Percentiles rank a stretch among this genome's conserved stretches.
Conservation (phyloP, 805 yeast genomes). For the Hemisphaericaspora nanyangensis region DNA sequence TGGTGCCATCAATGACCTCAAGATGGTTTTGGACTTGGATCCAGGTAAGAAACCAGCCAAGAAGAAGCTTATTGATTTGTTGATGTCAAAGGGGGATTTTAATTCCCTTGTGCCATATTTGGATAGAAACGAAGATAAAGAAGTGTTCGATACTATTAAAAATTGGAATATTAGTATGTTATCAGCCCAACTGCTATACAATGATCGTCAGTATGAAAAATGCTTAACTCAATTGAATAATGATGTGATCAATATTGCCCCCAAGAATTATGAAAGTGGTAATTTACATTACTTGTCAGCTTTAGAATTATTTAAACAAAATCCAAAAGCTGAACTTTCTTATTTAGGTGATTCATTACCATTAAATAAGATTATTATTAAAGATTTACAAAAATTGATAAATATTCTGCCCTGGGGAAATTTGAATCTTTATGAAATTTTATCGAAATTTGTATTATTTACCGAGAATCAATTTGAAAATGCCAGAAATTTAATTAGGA, state of each 20-base stretch:
- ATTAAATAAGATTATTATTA: constrained; percentile 16
- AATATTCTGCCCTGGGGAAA: constrained; percentile 24
- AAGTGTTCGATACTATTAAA: constrained; percentile 12
- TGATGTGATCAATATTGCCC: constrained; percentile 32
- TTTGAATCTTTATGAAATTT: constrained; percentile 19
- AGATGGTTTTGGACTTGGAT: constrained; percentile 41
- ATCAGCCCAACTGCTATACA: constrained; percentile 1
- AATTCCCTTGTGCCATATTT: constrained; percentile 20
- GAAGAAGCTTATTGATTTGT: constrained; percentile 44
- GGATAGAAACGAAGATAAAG: constrained; percentile 9
- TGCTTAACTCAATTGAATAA: constrained; percentile 26
- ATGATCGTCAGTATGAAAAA: constrained; percentile 13
- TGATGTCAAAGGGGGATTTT: constrained; percentile 51
- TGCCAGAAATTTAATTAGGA: constrained; percentile 50
- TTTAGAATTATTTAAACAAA: constrained; percentile 5
- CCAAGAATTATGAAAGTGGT: constrained; percentile 28
- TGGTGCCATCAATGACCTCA: constrained; percentile 51
- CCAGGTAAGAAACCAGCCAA: constrained; percentile 46
- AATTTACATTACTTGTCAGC: constrained; percentile 7
- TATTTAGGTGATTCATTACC: constrained; percentile 3
- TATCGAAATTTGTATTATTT: constrained; percentile 37
- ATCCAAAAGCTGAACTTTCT: not conserved
- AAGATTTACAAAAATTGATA: constrained; percentile 23
- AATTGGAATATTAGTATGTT: constrained; percentile 11
- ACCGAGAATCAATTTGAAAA: constrained; percentile 51